Conservation (phyloP, 495 filamentous ascomycete genomes). For the Xylaria nigripes region DNA sequence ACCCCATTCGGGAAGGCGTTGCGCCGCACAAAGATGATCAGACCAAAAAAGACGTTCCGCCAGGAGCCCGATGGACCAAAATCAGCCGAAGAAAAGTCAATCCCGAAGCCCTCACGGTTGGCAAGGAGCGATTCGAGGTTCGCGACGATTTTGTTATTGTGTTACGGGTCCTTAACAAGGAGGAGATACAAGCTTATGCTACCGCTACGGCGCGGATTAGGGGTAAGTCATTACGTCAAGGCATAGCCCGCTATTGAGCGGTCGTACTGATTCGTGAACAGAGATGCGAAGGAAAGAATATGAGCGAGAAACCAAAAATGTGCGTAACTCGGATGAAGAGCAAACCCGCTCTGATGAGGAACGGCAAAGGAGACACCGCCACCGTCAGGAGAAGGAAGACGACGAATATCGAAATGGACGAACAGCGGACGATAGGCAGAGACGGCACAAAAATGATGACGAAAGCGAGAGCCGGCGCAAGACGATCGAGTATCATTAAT, state of each 20-base stretch:
- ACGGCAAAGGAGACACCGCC: conserved; percentile 20
- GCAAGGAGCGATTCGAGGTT: conserved; percentile 74
- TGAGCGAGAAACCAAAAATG: conserved; percentile 23
- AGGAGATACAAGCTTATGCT: conserved; percentile 75
- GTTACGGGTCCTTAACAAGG: conserved; percentile 65
- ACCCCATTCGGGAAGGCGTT: conserved; percentile 77
- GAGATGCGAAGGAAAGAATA: conserved; percentile 33
- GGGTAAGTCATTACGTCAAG: conserved; percentile 43
- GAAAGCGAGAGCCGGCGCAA: conserved; percentile 14
- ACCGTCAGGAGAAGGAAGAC: conserved; percentile 25
- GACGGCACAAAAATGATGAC: conserved; percentile 19
- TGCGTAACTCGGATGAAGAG: conserved; percentile 19
- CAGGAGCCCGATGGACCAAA: conserved; percentile 81
- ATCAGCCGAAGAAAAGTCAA: conserved; percentile 77
- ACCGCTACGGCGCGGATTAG: conserved; percentile 65
- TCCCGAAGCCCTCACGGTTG: conserved; percentile 65
- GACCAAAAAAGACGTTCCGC: conserved; percentile 58
- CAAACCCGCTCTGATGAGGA: conserved; percentile 26
- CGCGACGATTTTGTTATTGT: conserved; percentile 80
- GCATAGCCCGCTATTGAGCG: neutral
- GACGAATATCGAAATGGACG: conserved; percentile 26
- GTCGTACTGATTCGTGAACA: conserved; percentile 11
- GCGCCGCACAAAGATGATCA: conserved; percentile 79
- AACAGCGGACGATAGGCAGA: conserved; percentile 18
- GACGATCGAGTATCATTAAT: conserved; percentile 18